Percentiles rank a stretch among this genome's conserved stretches.
Conservation (phyloP, 306 rosid species). For the Geum urbanum region DNA sequence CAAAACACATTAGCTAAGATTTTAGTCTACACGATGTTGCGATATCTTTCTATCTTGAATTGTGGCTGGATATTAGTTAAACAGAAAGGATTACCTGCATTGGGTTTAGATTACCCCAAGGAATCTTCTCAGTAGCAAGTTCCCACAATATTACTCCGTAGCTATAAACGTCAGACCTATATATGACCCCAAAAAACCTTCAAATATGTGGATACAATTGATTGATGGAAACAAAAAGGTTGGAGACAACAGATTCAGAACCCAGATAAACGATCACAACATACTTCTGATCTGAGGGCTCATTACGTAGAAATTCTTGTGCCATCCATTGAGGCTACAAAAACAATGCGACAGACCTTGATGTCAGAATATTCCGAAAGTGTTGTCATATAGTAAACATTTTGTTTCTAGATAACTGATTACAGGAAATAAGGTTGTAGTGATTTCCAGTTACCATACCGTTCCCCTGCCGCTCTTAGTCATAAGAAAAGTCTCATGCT, state of each 20-base stretch:
- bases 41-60: constrained; percentile 1
- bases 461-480: constrained; percentile 97
- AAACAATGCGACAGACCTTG: constrained; percentile 20
- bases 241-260: neutral
- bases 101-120: constrained; percentile 94
- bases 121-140: constrained; percentile 92
- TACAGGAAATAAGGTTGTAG: constrained; percentile 14
- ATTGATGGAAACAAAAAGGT: constrained; percentile 9
- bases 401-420: constrained; percentile 2
- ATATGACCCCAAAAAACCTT: constrained; percentile 19
- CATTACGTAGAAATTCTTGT: constrained; percentile 96
- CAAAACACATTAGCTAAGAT: neutral
- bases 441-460: constrained; percentile 37
- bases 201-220: constrained; percentile 12
- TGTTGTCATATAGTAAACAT: neutral
- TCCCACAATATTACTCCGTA: constrained; percentile 98
- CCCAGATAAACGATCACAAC: constrained; percentile 23
- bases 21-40: neutral
- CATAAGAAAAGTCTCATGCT: constrained; percentile 78
- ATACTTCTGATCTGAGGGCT: constrained; percentile 93
- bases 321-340: constrained; percentile 96
- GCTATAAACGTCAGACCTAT: constrained; percentile 94
- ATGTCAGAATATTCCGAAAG: neutral
- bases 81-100: constrained; percentile 79
- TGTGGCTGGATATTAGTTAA: constrained; percentile 9